Percentiles rank a stretch among this genome's conserved stretches.
These are phyloP conservation scores for Rosa multiflora DNA, from an alignment of 306 rosid genomes.

Conservation along the genomic window DNA sequence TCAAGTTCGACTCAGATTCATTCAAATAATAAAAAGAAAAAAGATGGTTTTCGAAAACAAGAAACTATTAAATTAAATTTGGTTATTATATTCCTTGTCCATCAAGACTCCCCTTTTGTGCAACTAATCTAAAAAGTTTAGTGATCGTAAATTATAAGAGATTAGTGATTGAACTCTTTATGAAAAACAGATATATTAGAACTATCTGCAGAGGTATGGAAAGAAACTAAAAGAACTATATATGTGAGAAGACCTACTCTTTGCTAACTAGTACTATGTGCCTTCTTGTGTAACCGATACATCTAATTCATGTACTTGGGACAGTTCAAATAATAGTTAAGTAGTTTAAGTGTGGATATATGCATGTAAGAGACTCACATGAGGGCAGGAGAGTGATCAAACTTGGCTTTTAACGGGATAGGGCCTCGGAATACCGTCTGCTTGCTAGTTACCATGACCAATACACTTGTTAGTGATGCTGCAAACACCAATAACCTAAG, in stretches of 20 bases:
- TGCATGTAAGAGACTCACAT: conserved; percentile 44
- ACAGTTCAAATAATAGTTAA: background rate
- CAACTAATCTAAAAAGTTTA: no score
- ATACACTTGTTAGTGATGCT: conserved; percentile 52
- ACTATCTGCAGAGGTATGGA: no score
- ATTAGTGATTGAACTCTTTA: no score
- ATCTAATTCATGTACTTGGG: background rate
- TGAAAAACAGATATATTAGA: no score
- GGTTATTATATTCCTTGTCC: background rate
- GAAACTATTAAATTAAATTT: background rate
- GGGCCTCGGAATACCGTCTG: conserved; percentile 38
- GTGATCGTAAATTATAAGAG: no score
- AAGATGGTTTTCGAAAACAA: background rate
- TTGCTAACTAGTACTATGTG: background rate
- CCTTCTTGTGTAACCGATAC: background rate
- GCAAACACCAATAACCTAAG: conserved; percentile 71
- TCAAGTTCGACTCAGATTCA: no score
- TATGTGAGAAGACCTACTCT: background rate
- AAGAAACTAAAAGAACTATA: background rate
- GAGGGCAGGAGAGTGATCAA: conserved; percentile 72
- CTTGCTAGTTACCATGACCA: conserved; percentile 66
- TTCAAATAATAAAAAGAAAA: no score
- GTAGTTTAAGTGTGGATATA: background rate
- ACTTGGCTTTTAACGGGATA: conserved; percentile 40
- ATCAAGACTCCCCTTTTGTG: no score